Evolutionary conservation across 1,284 basidiomycete species (phyloP).

Genomic region (Stygiomarasmius scandens): DNA sequence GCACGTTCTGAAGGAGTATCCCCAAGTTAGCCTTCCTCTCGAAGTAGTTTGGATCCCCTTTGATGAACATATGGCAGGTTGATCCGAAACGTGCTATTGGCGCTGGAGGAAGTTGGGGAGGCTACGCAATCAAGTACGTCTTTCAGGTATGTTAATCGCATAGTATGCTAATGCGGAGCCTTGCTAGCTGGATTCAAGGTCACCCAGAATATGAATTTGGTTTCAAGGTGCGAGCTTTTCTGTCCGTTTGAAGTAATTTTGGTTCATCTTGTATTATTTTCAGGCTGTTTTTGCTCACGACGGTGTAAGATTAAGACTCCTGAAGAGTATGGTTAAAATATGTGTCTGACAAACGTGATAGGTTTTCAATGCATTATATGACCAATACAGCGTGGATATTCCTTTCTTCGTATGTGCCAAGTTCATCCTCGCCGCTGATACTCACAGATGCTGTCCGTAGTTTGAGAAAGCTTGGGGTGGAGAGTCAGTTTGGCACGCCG

Average conservation of each 20-base stretch:
- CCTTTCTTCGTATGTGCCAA: neutral
- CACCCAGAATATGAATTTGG: conserved; percentile 83
- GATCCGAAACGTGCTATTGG: conserved; percentile 80
- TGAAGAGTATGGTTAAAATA: conserved; percentile 9
- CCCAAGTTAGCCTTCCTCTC: conserved; percentile 57
- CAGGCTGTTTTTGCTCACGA: conserved; percentile 84
- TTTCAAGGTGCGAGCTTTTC: conserved; percentile 61
- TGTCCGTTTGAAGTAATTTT: neutral
- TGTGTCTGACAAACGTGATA: conserved; percentile 26
- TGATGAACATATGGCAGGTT: conserved; percentile 53
- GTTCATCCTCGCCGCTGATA: neutral
- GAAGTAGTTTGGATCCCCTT: neutral
- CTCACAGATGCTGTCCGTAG: neutral
- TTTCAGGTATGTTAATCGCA: neutral
- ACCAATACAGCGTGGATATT: neutral
- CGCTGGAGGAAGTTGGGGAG: conserved; percentile 81
- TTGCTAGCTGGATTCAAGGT: conserved; percentile 85
- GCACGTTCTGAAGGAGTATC: conserved; percentile 66
- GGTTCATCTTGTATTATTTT: neutral
- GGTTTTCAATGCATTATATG: conserved; percentile 59
- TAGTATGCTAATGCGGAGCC: conserved; percentile 15
- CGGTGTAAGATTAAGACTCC: conserved; percentile 63
- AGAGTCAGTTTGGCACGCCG: neutral
- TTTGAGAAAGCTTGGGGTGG: neutral
- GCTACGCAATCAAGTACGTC: conserved; percentile 79